Evolutionary conservation across 768 basidiomycete genomes (phyloP).

Genomic region (Lentinula edodes): DNA sequence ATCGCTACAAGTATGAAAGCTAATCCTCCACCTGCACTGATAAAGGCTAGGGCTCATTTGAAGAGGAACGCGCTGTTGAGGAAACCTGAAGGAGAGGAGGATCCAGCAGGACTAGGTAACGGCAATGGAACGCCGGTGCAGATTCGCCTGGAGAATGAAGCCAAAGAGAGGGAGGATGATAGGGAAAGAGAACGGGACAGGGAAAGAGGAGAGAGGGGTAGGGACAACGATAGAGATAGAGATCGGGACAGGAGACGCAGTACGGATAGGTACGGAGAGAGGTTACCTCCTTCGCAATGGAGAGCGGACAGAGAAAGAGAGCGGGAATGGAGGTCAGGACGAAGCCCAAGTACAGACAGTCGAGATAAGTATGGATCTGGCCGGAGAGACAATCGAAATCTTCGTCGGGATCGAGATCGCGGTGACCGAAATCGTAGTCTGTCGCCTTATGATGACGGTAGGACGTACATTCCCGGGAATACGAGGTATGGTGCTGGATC

Average conservation of each 20-base stretch:
- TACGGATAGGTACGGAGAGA: constrained; percentile 2
- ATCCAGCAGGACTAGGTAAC: background rate
- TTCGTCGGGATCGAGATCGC: background rate
- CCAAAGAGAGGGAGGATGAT: background rate
- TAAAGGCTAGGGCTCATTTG: background rate
- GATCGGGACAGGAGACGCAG: constrained; percentile 12
- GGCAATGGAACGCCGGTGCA: constrained; percentile 4
- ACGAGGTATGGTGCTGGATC: background rate
- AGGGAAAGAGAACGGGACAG: background rate
- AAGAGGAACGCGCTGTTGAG: background rate
- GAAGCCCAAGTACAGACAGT: background rate
- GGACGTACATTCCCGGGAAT: constrained; percentile 1
- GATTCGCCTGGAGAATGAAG: constrained; percentile 2
- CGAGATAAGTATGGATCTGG: background rate
- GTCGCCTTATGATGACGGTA: constrained; percentile 1
- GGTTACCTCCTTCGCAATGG: background rate
- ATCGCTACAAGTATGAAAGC: background rate
- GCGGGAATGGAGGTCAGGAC: background rate
- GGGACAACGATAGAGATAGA: constrained; percentile 6
- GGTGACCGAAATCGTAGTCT: background rate
- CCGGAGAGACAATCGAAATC: background rate
- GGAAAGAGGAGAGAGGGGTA: constrained; percentile 4
- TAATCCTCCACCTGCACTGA: background rate
- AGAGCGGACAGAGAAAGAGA: constrained; percentile 10
- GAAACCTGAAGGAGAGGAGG: background rate